phyloP scores from a whole-genome alignment of 331 rosid species.

The Erythrophleum ivorense region DNA sequence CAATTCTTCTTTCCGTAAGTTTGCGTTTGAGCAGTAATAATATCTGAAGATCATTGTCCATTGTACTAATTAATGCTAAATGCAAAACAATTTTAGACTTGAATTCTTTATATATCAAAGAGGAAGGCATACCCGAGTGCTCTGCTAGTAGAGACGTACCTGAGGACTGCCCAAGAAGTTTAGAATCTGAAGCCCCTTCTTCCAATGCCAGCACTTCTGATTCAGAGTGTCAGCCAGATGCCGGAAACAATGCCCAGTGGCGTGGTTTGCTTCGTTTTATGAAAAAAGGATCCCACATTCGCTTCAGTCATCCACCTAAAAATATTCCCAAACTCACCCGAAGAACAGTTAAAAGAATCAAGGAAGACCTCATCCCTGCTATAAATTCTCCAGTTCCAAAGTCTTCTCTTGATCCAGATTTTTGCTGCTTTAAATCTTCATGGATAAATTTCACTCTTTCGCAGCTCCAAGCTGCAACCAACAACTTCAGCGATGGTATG shows the following conservation, averaged over 20 bases:
- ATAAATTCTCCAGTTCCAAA: conserved; percentile 49
- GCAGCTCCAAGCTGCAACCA: conserved; percentile 71
- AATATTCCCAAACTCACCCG: conserved; percentile 70
- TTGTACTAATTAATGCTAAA: conserved; percentile 30
- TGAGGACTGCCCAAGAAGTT: conserved; percentile 47
- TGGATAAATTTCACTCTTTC: conserved; percentile 79
- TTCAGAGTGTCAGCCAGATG: conserved; percentile 50
- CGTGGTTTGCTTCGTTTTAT: conserved; percentile 65
- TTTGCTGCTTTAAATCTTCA: conserved; percentile 73
- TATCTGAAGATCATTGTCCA: neutral
- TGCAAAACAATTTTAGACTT: conserved; percentile 50
- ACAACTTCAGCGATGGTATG: conserved; percentile 79
- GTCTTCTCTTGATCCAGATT: conserved; percentile 56
- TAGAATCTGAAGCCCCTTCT: conserved; percentile 58
- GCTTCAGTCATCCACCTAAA: conserved; percentile 62
- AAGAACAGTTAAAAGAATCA: conserved; percentile 69
- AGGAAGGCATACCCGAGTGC: conserved; percentile 39
- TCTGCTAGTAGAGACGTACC: conserved; percentile 45
- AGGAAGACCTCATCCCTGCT: conserved; percentile 69
- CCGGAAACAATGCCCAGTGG: conserved; percentile 50
- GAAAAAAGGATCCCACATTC: conserved; percentile 72
- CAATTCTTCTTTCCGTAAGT: neutral
- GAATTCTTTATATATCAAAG: conserved; percentile 51
- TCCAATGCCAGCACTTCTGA: conserved; percentile 75
- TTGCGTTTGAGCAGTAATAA: neutral